phyloP scores from a whole-genome alignment of 1,284 basidiomycete species.

The Sanghuangporus weigelae region DNA sequence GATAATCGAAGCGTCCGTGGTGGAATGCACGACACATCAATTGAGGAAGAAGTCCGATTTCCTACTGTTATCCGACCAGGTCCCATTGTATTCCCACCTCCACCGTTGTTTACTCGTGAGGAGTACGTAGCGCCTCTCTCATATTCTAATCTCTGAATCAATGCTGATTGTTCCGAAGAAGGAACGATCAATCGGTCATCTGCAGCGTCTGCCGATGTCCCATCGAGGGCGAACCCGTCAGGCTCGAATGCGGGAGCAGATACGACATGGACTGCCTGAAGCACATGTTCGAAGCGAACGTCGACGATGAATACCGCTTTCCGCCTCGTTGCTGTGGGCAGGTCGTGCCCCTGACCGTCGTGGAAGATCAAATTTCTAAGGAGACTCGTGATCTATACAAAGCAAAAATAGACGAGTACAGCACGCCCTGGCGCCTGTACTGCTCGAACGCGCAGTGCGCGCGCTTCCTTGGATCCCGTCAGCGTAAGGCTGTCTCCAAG shows the following conservation, averaged over 20 bases:
- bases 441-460: conserved; percentile 43
- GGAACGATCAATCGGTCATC: conserved; percentile 20
- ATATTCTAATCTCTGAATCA: neutral
- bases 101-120: neutral
- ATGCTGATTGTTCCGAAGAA: neutral
- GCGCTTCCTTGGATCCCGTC: conserved; percentile 44
- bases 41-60: neutral
- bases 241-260: conserved; percentile 35
- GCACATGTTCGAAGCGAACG: conserved; percentile 33
- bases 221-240: conserved; percentile 28
- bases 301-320: conserved; percentile 37
- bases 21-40: neutral
- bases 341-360: conserved; percentile 27
- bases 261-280: conserved; percentile 36
- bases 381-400: conserved; percentile 25
- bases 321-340: conserved; percentile 41
- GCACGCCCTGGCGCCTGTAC: conserved; percentile 37
- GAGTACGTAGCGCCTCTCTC: neutral
- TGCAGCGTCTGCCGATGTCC: conserved; percentile 35
- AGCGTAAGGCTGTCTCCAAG: conserved; percentile 35
- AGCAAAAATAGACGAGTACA: conserved; percentile 32
- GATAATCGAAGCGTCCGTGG: neutral
- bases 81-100: neutral
- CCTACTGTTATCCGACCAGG: neutral
- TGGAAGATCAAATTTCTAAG: conserved; percentile 27